These are phyloP conservation scores for Sedum album DNA, from an alignment of 164 flowering plant genomes.

Conservation along the genomic window DNA sequence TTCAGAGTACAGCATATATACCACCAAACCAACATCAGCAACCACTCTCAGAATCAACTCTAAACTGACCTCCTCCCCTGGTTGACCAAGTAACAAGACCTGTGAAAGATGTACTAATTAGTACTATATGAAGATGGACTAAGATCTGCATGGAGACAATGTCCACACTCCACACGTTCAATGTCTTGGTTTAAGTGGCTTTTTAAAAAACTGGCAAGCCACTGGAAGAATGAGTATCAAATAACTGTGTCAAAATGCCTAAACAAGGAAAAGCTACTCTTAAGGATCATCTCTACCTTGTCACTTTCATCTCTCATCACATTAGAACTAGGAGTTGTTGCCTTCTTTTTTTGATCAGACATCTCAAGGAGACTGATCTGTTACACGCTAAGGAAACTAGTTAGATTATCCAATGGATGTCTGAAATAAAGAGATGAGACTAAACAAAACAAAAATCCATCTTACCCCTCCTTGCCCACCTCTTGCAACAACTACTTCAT, in stretches of 20 bases:
- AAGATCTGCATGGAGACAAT: background rate
- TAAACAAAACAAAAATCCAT: background rate
- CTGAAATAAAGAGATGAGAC: background rate
- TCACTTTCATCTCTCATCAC: constrained; percentile 88
- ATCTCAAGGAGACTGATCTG: constrained; percentile 87
- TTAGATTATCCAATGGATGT: background rate
- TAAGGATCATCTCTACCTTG: constrained; percentile 38
- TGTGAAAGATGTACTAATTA: constrained; percentile 24
- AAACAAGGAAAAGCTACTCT: too few species aligned
- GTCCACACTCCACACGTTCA: too few species aligned
- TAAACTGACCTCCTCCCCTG: constrained; percentile 91
- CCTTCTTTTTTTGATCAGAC: constrained; percentile 57
- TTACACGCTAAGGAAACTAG: constrained; percentile 3
- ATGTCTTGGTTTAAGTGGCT: too few species aligned
- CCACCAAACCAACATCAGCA: constrained; percentile 98
- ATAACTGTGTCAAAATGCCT: background rate
- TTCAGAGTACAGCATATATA: constrained; percentile 24
- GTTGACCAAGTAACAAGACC: constrained; percentile 85
- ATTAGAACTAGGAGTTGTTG: constrained; percentile 55
- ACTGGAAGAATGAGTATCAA: background rate
- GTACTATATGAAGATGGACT: background rate
- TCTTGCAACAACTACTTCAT: constrained; percentile 81
- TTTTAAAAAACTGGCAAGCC: too few species aligned
- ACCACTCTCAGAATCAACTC: constrained; percentile 91
- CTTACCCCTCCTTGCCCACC: constrained; percentile 99